Evolutionary conservation across 805 yeast genomes (phyloP), one percentile per base, ranked within the genome.

Genomic region (Wickerhamiella bombiphila): DNA sequence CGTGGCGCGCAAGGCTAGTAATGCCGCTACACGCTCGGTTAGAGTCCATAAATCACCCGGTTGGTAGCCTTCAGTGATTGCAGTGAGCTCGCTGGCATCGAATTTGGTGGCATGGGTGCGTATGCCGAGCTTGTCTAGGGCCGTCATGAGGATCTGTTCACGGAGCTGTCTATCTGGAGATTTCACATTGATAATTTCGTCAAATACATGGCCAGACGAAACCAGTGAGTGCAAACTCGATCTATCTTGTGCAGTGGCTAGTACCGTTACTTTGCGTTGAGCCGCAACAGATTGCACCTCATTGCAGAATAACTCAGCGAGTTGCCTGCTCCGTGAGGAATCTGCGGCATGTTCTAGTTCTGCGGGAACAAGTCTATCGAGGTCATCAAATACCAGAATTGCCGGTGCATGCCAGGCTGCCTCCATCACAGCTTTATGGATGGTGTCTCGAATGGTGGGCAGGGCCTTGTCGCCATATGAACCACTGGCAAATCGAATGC

Each of bases 1-100:
- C n/a, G n/a, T n/a, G n/a, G n/a, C n/a, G n/a, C n/a, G n/a, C 8
- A 46, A 34, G 2, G 49, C 40, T n/a, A 41, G 19, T 2, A 35
- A 34, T 3, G 52, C 40, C 1, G 48, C 40, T 1, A 49, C 70
- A 46, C 93, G 66, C 44, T 81, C 94, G 22, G 72, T 66, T 8
- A 88, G 59, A 4, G 72, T 69, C 57, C 74, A 72, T 41, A 88
- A 54, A 55, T 88, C 98, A 19, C 74, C 72, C 0, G 96, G 93
- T 21, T 81, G 69, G 54, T 77, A 88, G 0, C 97, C 97, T 49
- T 88, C 97, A 0, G 94, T 80, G 37, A 76, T 88, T 5, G 54
- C 44, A 0, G 77, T 66, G 22, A 77, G 57, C 44, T 74, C 77
- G 3, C 38, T 22, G 7, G 38, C n/a, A 18, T 40, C 44, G 6